These are phyloP conservation scores for Pyricularia sp. DNA, from an alignment of 2,329 filamentous ascomycete genomes.

Conservation along the genomic window DNA sequence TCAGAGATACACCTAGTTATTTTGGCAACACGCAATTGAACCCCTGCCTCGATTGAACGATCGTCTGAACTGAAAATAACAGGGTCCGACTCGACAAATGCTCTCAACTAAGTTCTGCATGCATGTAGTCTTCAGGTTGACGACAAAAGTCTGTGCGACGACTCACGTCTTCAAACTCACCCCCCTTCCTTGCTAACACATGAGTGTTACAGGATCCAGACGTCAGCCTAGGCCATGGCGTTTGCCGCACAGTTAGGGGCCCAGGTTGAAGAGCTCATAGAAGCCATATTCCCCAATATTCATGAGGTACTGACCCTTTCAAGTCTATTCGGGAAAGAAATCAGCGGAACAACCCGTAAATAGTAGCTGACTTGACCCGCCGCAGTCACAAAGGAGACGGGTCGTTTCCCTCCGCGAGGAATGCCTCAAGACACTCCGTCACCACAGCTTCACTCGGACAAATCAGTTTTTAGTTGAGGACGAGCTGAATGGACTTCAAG, in stretches of 20 bases:
- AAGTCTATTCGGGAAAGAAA: background rate
- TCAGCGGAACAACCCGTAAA: background rate
- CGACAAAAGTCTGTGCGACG: background rate
- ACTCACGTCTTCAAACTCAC: background rate
- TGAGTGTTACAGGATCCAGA: background rate
- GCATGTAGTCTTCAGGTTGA: background rate
- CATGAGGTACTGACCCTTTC: constrained; percentile 35
- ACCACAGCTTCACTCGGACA: constrained; percentile 52
- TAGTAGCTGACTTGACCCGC: constrained; percentile 12
- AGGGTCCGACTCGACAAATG: background rate
- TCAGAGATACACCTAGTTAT: background rate
- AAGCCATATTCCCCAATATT: constrained; percentile 47
- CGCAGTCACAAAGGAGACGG: constrained; percentile 20
- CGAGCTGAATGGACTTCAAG: constrained; percentile 63
- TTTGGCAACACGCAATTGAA: background rate
- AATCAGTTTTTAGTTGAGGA: constrained; percentile 67
- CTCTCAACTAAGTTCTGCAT: background rate
- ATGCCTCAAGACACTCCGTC: constrained; percentile 39
- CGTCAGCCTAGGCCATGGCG: constrained; percentile 45
- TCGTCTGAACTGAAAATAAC: background rate
- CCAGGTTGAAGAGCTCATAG: constrained; percentile 63
- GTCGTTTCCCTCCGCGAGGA: constrained; percentile 38
- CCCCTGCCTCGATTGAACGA: background rate
- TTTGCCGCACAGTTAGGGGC: constrained; percentile 55
- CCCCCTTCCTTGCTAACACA: background rate